Base-by-base conservation (phyloP, 1,139 yeast genomes). In the Yamadazyma songkhlaensis region DNA sequence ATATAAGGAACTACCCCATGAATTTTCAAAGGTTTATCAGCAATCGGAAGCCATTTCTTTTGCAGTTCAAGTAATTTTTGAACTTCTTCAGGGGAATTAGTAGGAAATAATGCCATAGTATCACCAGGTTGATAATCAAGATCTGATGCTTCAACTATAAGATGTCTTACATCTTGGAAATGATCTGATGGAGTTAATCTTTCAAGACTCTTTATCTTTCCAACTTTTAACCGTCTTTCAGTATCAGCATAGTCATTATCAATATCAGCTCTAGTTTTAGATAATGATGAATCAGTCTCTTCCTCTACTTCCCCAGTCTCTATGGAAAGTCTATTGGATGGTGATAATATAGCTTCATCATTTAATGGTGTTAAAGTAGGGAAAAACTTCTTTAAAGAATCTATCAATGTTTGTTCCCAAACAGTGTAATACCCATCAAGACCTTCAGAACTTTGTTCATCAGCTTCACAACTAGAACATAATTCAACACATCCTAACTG, bases 91-190 rank as follows among this genome's bases (percentile, higher is more conserved):
- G 74, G 70, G 36, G 78, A 77, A 53, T 92, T 94, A 22, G 72
- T 62, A 0, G 98, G 96, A 51, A 83, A 88, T 15, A 92, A 54
- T 0, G 85, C 80, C 1, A 84, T 62, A 0, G 94, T 80, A 51
- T 92, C 97, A 3, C 97, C 98, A 0, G 96, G 90, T 2, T 53
- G 44, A 51, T 77, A 86, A 0, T 52, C 40, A 4, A 73, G 43
- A 15, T 53, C 49, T 9, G 24, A 17, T 12, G 61, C 46, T 32
- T 60, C 57, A 4, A 89, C 63, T 0, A 61, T 57, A 11, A 90
- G 57, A 41, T 77, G 80, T 29, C 96, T 71, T 1, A 92, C 95
- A 54, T 94, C 98, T 58, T 92, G 97, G 60, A 87, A 89, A 62
- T 94, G 97, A 39, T 78, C 82, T 0, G 48, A 42, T 0, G 77